A percentile compares a stretch with the other conserved stretches of the same genome.
phyloP scores from a whole-genome alignment of 441 rosid species.

The Populus hybrid region DNA sequence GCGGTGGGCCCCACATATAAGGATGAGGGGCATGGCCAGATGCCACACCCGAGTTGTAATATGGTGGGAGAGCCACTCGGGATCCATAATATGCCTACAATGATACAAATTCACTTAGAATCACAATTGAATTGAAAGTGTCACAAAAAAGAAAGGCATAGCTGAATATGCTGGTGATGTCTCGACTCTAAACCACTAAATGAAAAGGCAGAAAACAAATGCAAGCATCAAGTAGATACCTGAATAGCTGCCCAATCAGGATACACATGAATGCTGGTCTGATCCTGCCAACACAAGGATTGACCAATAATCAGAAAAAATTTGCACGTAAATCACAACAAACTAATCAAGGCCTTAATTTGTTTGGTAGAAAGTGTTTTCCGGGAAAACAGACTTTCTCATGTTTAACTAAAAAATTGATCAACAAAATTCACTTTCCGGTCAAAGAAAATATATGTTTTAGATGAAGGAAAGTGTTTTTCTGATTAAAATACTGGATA shows the following conservation, averaged over 20 bases:
- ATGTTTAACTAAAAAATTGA: too few species aligned
- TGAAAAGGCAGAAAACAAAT: not conserved
- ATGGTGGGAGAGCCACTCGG: constrained; percentile 69
- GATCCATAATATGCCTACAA: constrained; percentile 90
- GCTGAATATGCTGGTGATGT: not conserved
- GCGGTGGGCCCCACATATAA: constrained; percentile 90
- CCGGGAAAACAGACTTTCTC: too few species aligned
- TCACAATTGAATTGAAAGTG: constrained; percentile 12
- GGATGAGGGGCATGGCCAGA: constrained; percentile 79
- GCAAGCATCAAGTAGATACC: constrained; percentile 41
- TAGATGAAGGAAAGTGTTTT: too few species aligned
- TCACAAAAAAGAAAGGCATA: not conserved
- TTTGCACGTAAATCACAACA: not conserved
- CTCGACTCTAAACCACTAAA: not conserved
- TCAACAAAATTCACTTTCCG: too few species aligned
- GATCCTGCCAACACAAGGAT: constrained; percentile 59
- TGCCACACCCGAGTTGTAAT: constrained; percentile 69
- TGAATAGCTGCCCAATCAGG: constrained; percentile 96
- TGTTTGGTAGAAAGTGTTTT: too few species aligned
- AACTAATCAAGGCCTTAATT: not conserved
- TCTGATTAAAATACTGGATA: not conserved
- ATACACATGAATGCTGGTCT: constrained; percentile 64
- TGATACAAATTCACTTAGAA: constrained; percentile 12
- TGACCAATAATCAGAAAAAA: constrained; percentile 25
- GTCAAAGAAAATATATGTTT: too few species aligned